phyloP scores from a whole-genome alignment of 768 basidiomycete species.

The Naganishia friedmannii region DNA sequence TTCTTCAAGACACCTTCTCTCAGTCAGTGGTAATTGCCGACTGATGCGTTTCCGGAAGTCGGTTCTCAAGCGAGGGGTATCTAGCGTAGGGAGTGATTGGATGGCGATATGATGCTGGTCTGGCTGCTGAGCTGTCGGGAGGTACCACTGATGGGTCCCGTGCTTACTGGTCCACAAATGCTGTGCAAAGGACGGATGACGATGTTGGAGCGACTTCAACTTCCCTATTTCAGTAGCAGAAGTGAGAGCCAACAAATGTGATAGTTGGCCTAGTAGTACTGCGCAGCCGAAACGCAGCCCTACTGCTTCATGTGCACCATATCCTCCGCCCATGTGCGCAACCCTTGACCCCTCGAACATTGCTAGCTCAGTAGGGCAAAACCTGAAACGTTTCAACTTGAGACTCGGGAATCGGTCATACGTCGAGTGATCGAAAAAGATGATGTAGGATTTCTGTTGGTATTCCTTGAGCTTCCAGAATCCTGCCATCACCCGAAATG shows the following conservation, averaged over 20 bases:
- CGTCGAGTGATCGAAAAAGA: background rate
- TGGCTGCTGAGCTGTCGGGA: no score
- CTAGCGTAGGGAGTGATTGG: no score
- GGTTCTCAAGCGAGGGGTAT: no score
- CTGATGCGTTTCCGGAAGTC: no score
- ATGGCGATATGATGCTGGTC: no score
- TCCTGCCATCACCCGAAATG: background rate
- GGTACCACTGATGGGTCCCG: no score
- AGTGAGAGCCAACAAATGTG: no score
- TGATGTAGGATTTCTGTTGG: background rate
- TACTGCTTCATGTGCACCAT: slow-evolving; percentile 3
- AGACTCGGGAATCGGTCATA: background rate
- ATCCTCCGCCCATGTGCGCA: background rate
- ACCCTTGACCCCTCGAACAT: background rate
- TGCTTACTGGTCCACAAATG: background rate
- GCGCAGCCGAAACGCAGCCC: no score
- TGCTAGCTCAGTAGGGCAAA: background rate
- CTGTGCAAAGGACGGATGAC: background rate
- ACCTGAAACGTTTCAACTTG: slow-evolving; percentile 14
- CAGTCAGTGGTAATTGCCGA: no score
- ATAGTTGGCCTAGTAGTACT: no score
- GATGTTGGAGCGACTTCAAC: background rate
- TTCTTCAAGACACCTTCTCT: no score
- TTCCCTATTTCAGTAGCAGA: no score
- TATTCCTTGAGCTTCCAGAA: background rate